A percentile compares a stretch with the other conserved stretches of the same genome.
Evolutionary conservation across 352 stramenopile species (phyloP).

Genomic region (Phytophthora aleatoria): DNA sequence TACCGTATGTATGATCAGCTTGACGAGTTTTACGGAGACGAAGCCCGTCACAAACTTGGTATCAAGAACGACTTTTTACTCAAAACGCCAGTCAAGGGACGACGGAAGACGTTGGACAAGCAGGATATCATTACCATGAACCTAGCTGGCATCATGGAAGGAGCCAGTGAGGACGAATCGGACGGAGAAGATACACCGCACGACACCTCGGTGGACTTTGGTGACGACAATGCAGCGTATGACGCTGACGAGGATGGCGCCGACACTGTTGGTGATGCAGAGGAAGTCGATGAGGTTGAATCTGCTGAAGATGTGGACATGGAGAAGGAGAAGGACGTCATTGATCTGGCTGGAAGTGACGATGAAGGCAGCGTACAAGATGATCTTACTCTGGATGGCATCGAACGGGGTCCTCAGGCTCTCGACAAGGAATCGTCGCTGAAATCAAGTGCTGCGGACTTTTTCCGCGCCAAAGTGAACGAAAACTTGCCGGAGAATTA

Average conservation of each 20-base stretch:
- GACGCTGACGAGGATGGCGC: conserved; percentile 42
- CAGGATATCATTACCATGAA: conserved; percentile 41
- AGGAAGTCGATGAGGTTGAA: conserved; percentile 29
- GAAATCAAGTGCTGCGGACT: conserved; percentile 55
- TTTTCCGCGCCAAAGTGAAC: conserved; percentile 57
- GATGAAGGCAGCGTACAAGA: conserved; percentile 23
- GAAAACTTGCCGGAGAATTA: conserved; percentile 53
- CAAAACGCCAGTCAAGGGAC: conserved; percentile 57
- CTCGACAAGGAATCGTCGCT: conserved; percentile 36
- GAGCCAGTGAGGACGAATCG: conserved; percentile 47
- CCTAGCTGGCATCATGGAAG: conserved; percentile 44
- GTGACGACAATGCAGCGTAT: conserved; percentile 34
- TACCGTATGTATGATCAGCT: conserved; percentile 77
- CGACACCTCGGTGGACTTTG: conserved; percentile 42
- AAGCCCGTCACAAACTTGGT: conserved; percentile 56
- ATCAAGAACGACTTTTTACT: conserved; percentile 65
- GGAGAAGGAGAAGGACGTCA: conserved; percentile 34
- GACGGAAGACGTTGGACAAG: conserved; percentile 36
- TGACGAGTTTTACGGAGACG: conserved; percentile 64
- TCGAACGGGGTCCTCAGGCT: conserved; percentile 6
- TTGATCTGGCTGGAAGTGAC: conserved; percentile 32
- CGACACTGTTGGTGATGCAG: conserved; percentile 16
- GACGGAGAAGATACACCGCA: conserved; percentile 45
- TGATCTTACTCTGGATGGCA: conserved; percentile 24
- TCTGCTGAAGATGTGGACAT: conserved; percentile 35